These are phyloP conservation scores for Chimonanthus praecox DNA, from an alignment of 164 flowering plant species.

Conservation along the genomic window DNA sequence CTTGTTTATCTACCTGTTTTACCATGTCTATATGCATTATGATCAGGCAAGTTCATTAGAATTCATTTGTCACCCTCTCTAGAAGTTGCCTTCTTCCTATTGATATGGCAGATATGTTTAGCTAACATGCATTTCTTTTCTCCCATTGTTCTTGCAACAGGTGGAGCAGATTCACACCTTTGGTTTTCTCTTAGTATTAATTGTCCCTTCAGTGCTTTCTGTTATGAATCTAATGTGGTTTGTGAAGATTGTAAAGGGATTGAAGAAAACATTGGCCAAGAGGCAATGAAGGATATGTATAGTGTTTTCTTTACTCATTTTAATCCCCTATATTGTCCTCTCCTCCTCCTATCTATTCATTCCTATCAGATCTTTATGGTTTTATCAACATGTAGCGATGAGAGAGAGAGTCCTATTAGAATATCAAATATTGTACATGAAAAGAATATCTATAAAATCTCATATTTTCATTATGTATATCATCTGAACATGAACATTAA, in stretches of 20 bases:
- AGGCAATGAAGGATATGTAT: conserved; percentile 31
- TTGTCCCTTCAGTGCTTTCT: conserved; percentile 60
- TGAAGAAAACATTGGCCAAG: conserved; percentile 72
- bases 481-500: background rate
- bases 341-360: background rate
- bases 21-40: conserved; percentile 75
- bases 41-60: conserved; percentile 47
- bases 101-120: background rate
- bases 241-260: conserved; percentile 72
- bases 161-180: conserved; percentile 58
- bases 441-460: too few relatives aligned
- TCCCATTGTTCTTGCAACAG: conserved; percentile 28
- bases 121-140: background rate
- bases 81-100: background rate
- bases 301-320: background rate
- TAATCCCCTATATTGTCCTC: background rate
- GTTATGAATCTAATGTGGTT: conserved; percentile 92
- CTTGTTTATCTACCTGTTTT: conserved; percentile 72
- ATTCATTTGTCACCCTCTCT: background rate
- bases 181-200: conserved; percentile 56
- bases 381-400: background rate
- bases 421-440: background rate
- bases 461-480: background rate
- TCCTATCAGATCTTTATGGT: background rate
- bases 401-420: background rate